Evolutionary conservation across 345 rosid species (phyloP), one percentile per base, ranked within the genome.

Genomic region (Camelina hispida): DNA sequence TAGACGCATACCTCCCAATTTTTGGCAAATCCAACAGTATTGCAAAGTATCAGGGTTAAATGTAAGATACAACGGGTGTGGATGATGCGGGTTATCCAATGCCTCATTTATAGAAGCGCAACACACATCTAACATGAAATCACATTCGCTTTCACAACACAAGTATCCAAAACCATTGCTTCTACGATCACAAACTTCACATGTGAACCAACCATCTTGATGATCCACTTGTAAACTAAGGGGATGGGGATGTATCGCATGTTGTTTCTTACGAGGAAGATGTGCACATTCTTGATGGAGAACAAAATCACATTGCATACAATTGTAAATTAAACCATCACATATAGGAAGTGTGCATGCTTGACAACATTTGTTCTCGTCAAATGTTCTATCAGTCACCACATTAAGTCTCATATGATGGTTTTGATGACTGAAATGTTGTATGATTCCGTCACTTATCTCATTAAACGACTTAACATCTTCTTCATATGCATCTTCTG

Each of bases 241-340:
- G 5, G 43, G 22, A 25, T 72, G 75, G 9, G n/a, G 44, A 54
- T 77, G 81, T 2, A 17, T 13, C 0, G 15, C 43, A 7, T 71
- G 75, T 0, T 18, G 46, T 61, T 61, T 76, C 53, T 22, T 22
- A 1, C 23, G 52, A 23, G 81, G 78, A 37, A 80, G 54, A 10
- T 80, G 28, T 38, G 74, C 78, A 15, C 83, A 80, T 47, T 6
- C 14, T 60, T 62, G 14, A 17, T 80, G 83, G 18, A 76, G 78
- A 13, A 38, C 22, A 8, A 67, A 80, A 46, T 65, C 58, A 17
- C 81, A 72, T 11, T 73, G 47, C 9, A 66, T 48, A 22, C 80
- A 72, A 43, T 2, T 12, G 59, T 72, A 80, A 32, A 66, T 72
- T 3, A 40, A 28, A 38, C 23, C 52, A 20, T 74, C 71, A 57